These are phyloP conservation scores for Kernera saxatilis DNA, from an alignment of 345 rosid genomes.

Conservation along the genomic window DNA sequence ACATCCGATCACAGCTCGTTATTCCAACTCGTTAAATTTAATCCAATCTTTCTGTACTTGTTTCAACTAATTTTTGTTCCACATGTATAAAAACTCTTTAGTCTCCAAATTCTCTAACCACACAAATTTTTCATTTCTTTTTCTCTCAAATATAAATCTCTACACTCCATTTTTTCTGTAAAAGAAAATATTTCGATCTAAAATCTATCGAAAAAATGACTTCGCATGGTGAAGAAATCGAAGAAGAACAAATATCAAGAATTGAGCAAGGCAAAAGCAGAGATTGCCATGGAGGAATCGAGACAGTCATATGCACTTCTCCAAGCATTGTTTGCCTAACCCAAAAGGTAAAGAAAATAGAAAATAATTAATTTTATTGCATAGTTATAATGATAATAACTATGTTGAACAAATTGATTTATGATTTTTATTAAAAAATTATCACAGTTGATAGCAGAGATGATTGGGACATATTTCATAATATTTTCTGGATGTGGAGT, in stretches of 20 bases:
- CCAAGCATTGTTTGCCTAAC: conserved; percentile 19
- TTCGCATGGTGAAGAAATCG: neutral
- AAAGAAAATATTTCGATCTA: too few species aligned
- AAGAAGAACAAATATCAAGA: conserved; percentile 23
- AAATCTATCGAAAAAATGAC: neutral
- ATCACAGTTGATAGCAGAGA: conserved; percentile 53
- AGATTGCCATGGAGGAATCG: conserved; percentile 3
- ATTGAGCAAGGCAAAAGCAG: conserved; percentile 7
- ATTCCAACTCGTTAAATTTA: neutral
- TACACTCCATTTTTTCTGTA: neutral
- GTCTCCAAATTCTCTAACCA: neutral
- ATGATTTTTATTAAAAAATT: conserved; percentile 2
- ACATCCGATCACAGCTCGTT: neutral
- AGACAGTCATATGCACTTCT: conserved; percentile 19
- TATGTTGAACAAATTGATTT: neutral
- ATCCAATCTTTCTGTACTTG: neutral
- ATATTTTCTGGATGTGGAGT: conserved; percentile 67
- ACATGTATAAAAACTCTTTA: neutral
- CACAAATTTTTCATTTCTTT: neutral
- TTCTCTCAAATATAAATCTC: neutral
- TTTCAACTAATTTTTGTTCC: neutral
- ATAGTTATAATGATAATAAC: conserved; percentile 1
- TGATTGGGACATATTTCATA: conserved; percentile 59
- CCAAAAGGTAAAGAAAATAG: conserved; percentile 7
- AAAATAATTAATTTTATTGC: neutral